phyloP scores from a whole-genome alignment of 2,329 filamentous ascomycete genomes.

The Parafenestella ontariensis region DNA sequence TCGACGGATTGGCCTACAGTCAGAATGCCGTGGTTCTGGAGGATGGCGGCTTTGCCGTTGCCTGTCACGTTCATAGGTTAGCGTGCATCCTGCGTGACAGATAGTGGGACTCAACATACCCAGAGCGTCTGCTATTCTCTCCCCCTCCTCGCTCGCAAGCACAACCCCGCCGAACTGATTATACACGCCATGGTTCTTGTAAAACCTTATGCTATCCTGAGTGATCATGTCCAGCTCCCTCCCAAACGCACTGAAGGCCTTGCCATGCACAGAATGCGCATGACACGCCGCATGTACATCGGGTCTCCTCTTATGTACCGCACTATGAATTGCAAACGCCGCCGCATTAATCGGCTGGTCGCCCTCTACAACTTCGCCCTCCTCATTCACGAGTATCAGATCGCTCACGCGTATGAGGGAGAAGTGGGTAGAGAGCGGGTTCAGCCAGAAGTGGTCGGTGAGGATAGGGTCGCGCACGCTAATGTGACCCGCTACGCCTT shows the following conservation, averaged over 20 bases:
- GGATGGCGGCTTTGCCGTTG: conserved; percentile 45
- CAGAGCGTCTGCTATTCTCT: conserved; percentile 52
- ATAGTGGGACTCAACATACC: conserved; percentile 15
- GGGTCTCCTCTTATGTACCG: conserved; percentile 47
- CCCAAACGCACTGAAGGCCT: conserved; percentile 57
- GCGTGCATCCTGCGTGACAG: not conserved
- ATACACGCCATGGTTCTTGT: conserved; percentile 51
- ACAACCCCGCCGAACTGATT: conserved; percentile 53
- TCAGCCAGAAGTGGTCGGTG: conserved; percentile 50
- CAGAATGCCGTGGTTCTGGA: conserved; percentile 51
- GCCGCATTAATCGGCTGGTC: conserved; percentile 55
- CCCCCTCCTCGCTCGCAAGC: conserved; percentile 52
- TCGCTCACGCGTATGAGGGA: conserved; percentile 51
- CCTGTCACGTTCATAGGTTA: conserved; percentile 11
- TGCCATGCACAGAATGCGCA: conserved; percentile 56
- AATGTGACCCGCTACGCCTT: conserved; percentile 56
- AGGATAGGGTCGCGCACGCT: conserved; percentile 48
- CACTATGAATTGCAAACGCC: conserved; percentile 57
- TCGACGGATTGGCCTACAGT: conserved; percentile 51
- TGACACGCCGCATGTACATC: conserved; percentile 54
- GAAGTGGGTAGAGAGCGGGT: conserved; percentile 56
- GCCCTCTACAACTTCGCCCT: conserved; percentile 51
- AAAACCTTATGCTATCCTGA: conserved; percentile 56
- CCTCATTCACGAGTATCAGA: conserved; percentile 54
- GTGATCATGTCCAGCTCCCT: conserved; percentile 57